Evolutionary conservation across 371 early-diverging fungal genomes (phyloP).

Genomic region (Apophysomyces sp.): DNA sequence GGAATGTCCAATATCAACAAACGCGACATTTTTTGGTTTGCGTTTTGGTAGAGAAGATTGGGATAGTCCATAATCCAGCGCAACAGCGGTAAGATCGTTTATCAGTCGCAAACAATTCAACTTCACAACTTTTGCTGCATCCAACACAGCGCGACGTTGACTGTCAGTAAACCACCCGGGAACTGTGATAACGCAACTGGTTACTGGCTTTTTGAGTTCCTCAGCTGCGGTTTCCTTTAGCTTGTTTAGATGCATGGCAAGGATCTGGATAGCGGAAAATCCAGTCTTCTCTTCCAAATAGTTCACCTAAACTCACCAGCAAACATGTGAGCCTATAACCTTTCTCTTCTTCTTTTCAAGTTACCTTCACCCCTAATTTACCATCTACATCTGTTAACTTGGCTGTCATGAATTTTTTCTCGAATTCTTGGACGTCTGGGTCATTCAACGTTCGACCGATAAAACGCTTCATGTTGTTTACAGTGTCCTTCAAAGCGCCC

Average conservation of each 20-base stretch:
- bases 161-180: constrained; percentile 93
- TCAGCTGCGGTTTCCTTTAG: constrained; percentile 81
- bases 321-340: not conserved
- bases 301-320: constrained; percentile 44
- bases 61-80: constrained; percentile 95
- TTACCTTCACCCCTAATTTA: constrained; percentile 80
- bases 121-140: constrained; percentile 86
- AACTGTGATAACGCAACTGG: constrained; percentile 89
- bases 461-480: constrained; percentile 90
- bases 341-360: not conserved
- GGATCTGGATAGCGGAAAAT: constrained; percentile 83
- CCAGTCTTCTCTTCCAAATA: constrained; percentile 68
- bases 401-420: constrained; percentile 77
- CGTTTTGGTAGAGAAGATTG: constrained; percentile 92
- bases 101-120: constrained; percentile 87
- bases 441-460: constrained; percentile 91
- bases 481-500: constrained; percentile 92
- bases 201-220: constrained; percentile 80
- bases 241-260: constrained; percentile 88
- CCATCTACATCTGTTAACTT: constrained; percentile 77
- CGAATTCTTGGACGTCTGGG: constrained; percentile 78
- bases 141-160: constrained; percentile 85
- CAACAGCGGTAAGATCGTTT: constrained; percentile 90
- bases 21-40: constrained; percentile 85
- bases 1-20: constrained; percentile 93